phyloP scores from a whole-genome alignment of 106 monocot genomes.

The Posidonia australis region DNA sequence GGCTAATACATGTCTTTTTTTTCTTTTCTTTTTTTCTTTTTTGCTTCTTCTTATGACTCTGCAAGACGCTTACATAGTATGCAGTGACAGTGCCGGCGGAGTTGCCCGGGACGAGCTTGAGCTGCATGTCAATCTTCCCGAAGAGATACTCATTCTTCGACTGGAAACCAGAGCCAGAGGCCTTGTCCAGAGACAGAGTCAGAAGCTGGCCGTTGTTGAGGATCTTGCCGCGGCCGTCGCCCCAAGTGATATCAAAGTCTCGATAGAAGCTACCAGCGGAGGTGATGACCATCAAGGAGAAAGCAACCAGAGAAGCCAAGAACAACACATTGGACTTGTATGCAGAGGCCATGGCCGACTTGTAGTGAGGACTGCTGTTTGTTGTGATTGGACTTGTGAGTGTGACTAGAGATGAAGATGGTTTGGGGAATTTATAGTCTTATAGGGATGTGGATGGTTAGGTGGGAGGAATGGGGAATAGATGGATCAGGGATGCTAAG shows the following conservation, averaged over 20 bases:
- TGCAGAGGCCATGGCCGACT: neutral
- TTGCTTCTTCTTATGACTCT: too few relatives aligned
- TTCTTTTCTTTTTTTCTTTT: too few relatives aligned
- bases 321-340: neutral
- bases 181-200: conserved; percentile 17
- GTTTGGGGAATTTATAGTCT: neutral
- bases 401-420: neutral
- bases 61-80: conserved; percentile 14
- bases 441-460: neutral
- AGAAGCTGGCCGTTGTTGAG: conserved; percentile 15
- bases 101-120: conserved; percentile 27
- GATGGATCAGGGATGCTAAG: neutral
- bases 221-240: conserved; percentile 17
- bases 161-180: conserved; percentile 25
- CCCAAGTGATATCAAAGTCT: conserved; percentile 26
- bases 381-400: neutral
- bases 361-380: too few relatives aligned
- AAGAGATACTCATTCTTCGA: conserved; percentile 27
- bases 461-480: neutral
- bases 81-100: conserved; percentile 28
- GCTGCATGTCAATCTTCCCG: conserved; percentile 28
- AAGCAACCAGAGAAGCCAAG: neutral
- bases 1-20: neutral
- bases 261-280: conserved; percentile 8
- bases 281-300: neutral